Percentiles rank a stretch among this genome's conserved stretches.
Conservation (phyloP, 1,284 basidiomycete genomes). For the Sporisorium iseilematis-ciliati region DNA sequence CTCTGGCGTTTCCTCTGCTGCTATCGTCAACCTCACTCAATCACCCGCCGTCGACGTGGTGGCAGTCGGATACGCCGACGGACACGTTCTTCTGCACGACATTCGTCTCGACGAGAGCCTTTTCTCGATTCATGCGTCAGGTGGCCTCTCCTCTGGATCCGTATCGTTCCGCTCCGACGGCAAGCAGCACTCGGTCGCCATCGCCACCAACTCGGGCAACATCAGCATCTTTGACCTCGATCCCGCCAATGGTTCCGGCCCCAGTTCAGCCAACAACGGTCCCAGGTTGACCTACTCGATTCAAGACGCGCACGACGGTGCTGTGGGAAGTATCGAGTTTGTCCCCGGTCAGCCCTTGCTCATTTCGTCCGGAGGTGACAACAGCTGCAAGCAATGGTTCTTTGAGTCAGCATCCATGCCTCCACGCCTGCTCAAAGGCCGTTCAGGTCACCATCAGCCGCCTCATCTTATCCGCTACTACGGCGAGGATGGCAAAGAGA, state of each 20-base stretch:
- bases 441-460: constrained; percentile 90
- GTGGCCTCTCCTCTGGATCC: constrained; percentile 73
- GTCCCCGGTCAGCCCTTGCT: constrained; percentile 61
- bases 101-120: constrained; percentile 82
- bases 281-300: constrained; percentile 64
- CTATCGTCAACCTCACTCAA: constrained; percentile 76
- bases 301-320: constrained; percentile 63
- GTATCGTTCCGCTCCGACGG: constrained; percentile 88
- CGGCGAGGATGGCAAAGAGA: constrained; percentile 93
- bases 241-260: constrained; percentile 27
- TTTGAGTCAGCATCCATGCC: constrained; percentile 83
- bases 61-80: constrained; percentile 88
- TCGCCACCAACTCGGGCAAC: constrained; percentile 62
- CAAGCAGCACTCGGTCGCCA: constrained; percentile 69
- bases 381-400: constrained; percentile 82
- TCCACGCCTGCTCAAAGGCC: constrained; percentile 82
- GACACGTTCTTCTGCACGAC: constrained; percentile 89
- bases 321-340: constrained; percentile 63
- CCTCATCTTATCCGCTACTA: constrained; percentile 94
- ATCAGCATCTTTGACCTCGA: constrained; percentile 67
- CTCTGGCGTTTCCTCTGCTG: constrained; percentile 70
- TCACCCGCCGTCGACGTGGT: constrained; percentile 96
- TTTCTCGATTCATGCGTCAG: constrained; percentile 83
- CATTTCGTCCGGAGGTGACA: constrained; percentile 63
- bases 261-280: constrained; percentile 33